These are phyloP conservation scores for Fagopyrum tataricum DNA, from an alignment of 148 eudicot species.

Conservation along the genomic window DNA sequence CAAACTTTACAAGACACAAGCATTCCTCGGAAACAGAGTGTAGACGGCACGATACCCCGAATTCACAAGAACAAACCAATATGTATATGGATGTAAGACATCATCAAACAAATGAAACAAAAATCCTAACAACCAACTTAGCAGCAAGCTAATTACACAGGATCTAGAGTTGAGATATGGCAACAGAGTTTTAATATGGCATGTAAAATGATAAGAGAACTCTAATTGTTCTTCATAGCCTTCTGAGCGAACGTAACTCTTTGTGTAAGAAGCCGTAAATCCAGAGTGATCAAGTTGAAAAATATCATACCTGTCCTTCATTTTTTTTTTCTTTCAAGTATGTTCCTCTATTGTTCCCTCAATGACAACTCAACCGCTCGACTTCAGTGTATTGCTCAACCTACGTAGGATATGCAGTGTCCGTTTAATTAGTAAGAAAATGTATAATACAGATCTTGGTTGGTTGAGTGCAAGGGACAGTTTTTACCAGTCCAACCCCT, in stretches of 20 bases:
- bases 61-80: no score
- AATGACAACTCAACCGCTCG: conserved; percentile 41
- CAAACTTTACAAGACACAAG: no score
- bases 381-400: conserved; percentile 91
- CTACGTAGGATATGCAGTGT: conserved; percentile 24
- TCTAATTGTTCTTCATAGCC: neutral
- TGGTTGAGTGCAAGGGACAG: neutral
- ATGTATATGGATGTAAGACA: no score
- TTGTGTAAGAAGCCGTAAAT: neutral
- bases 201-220: neutral
- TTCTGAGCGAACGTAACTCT: neutral
- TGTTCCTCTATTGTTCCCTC: neutral
- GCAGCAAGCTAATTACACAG: neutral
- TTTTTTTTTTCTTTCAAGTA: neutral
- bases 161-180: neutral
- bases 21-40: no score
- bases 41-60: no score
- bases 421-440: conserved; percentile 6
- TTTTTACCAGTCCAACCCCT: conserved; percentile 92
- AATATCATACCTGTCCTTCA: neutral
- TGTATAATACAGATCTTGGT: neutral
- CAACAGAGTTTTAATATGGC: neutral
- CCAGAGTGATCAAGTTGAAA: neutral
- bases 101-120: no score
- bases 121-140: neutral